Evolutionary conservation across 2,329 filamentous ascomycete species (phyloP).

Genomic region (Exophiala sp.): DNA sequence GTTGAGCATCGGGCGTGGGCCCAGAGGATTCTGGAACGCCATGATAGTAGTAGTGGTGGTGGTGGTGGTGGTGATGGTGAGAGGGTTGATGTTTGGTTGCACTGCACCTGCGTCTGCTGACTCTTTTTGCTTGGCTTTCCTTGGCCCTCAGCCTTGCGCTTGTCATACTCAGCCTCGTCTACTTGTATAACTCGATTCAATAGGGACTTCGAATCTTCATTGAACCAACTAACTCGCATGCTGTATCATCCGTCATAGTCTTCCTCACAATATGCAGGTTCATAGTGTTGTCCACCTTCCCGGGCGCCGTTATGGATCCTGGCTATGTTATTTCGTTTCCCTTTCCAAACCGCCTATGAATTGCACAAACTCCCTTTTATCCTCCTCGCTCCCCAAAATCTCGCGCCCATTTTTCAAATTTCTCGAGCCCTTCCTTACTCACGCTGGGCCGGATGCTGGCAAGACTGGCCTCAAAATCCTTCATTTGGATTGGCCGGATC

Average conservation of each 20-base stretch:
- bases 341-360: background rate
- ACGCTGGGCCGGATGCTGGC: constrained; percentile 84
- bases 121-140: background rate
- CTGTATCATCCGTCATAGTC: background rate
- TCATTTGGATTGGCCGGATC: constrained; percentile 75
- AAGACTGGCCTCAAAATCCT: constrained; percentile 80
- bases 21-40: too few species aligned
- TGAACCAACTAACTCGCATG: background rate
- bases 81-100: too few species aligned
- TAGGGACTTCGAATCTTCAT: background rate
- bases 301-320: background rate
- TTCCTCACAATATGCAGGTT: background rate
- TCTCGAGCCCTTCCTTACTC: constrained; percentile 71
- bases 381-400: constrained; percentile 91
- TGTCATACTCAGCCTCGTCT: background rate
- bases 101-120: too few species aligned
- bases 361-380: constrained; percentile 35
- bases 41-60: too few species aligned
- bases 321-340: background rate
- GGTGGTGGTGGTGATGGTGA: too few species aligned
- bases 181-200: background rate
- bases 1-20: too few species aligned
- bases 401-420: constrained; percentile 89
- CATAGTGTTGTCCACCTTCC: background rate
- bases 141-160: background rate